Conservation (phyloP, 2,329 filamentous ascomycete species). For the Xylaria sp. region DNA sequence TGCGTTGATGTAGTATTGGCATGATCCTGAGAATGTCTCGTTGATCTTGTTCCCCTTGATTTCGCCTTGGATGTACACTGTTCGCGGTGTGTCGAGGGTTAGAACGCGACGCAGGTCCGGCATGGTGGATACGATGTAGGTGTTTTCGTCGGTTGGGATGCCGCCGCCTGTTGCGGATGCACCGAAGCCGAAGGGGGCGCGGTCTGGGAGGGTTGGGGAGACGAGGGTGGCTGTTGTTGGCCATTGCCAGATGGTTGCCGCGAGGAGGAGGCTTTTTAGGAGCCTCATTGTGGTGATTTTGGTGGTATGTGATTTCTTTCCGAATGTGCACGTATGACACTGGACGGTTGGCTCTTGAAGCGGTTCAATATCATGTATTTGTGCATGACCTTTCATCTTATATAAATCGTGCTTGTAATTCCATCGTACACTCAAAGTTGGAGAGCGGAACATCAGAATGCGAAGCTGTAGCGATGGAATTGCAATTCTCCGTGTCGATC, state of each 20-base stretch:
- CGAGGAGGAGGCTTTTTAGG: not conserved
- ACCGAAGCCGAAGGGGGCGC: conserved; percentile 22
- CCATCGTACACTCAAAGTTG: not conserved
- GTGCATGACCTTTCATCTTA: not conserved
- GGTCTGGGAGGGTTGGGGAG: conserved; percentile 11
- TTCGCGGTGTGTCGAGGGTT: conserved; percentile 15
- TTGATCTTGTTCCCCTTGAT: conserved; percentile 21
- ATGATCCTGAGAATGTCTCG: conserved; percentile 14
- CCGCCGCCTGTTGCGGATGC: conserved; percentile 17
- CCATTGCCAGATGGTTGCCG: not conserved
- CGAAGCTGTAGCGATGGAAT: conserved; percentile 4
- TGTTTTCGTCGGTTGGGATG: conserved; percentile 4
- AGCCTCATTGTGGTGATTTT: conserved; percentile 2
- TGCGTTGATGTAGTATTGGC: conserved; percentile 21
- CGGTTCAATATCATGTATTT: not conserved
- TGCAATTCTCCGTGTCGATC: conserved; percentile 10
- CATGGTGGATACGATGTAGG: conserved; percentile 21
- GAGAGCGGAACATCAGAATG: conserved; percentile 8
- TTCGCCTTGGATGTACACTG: conserved; percentile 19
- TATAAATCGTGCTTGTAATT: not conserved
- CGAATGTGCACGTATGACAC: not conserved
- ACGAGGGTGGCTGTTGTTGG: not conserved
- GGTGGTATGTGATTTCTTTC: not conserved
- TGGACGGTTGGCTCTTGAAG: not conserved
- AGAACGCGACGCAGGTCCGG: conserved; percentile 18